These are phyloP conservation scores for Rosa lucieae DNA, from an alignment of 306 rosid species.

Conservation along the genomic window DNA sequence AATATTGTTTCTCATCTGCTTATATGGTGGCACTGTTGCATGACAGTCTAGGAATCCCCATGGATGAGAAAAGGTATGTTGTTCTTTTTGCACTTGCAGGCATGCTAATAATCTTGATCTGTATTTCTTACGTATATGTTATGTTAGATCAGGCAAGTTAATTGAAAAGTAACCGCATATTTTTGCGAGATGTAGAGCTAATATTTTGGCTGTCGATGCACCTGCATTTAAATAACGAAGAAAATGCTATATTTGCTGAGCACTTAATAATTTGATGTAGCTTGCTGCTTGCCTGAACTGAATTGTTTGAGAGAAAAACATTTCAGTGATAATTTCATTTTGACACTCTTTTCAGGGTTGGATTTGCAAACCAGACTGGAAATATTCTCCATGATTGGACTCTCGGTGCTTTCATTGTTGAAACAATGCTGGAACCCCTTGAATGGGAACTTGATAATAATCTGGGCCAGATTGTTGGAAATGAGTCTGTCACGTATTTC, in stretches of 20 bases:
- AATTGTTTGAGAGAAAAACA: background rate
- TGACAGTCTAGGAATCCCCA: slow-evolving; percentile 42
- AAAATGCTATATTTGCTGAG: background rate
- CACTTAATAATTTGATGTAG: background rate
- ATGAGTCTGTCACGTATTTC: slow-evolving; percentile 45
- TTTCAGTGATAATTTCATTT: background rate
- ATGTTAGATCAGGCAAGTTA: background rate
- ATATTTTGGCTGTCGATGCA: background rate
- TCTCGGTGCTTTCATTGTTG: slow-evolving; percentile 47
- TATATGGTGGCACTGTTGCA: slow-evolving; percentile 46
- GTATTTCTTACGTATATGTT: background rate
- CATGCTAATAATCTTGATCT: background rate
- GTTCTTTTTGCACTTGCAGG: background rate
- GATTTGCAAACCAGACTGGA: slow-evolving; percentile 36
- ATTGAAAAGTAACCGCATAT: background rate
- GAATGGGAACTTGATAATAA: slow-evolving; percentile 32
- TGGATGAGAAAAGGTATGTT: slow-evolving; percentile 45
- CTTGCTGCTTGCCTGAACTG: background rate
- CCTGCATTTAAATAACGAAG: background rate
- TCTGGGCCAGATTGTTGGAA: slow-evolving; percentile 37
- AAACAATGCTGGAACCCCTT: slow-evolving; percentile 42
- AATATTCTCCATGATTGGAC: slow-evolving; percentile 47
- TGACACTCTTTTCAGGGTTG: slow-evolving; percentile 31
- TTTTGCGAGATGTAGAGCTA: background rate
- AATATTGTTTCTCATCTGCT: slow-evolving; percentile 57